Conservation (phyloP, 2,329 filamentous ascomycete genomes). For the Penicillium sumatraense region DNA sequence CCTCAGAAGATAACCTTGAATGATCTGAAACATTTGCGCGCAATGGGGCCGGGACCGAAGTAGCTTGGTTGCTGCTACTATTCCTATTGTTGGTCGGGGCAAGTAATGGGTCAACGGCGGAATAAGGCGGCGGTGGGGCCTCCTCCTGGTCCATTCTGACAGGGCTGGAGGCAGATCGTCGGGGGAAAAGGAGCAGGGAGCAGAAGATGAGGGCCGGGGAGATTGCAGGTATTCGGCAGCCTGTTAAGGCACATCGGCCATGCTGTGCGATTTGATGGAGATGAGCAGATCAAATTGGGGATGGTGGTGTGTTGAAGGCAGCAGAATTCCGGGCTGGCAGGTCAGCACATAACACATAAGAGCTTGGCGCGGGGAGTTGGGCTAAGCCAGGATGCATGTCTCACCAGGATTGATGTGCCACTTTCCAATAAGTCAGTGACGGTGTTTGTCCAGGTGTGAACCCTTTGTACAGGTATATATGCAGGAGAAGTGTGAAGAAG, state of each 20-base stretch:
- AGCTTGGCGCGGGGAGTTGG: slow-evolving; percentile 3
- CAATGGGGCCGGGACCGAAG: slow-evolving; percentile 18
- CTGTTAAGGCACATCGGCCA: slow-evolving; percentile 21
- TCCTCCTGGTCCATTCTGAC: slow-evolving; percentile 42
- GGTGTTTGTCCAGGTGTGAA: neutral
- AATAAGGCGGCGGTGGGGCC: slow-evolving; percentile 48
- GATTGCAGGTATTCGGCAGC: slow-evolving; percentile 10
- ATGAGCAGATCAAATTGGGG: neutral
- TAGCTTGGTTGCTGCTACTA: slow-evolving; percentile 19
- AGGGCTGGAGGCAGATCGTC: slow-evolving; percentile 3
- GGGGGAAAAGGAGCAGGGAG: neutral
- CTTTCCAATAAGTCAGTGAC: too few relatives aligned
- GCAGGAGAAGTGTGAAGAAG: too few relatives aligned
- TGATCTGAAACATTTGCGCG: slow-evolving; percentile 21
- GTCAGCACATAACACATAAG: neutral
- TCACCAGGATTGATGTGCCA: neutral
- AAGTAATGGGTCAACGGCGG: slow-evolving; percentile 44
- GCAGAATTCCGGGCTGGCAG: slow-evolving; percentile 31
- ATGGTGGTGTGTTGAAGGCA: slow-evolving; percentile 32
- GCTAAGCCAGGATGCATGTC: neutral
- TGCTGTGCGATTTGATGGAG: slow-evolving; percentile 22
- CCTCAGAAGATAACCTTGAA: slow-evolving; percentile 10
- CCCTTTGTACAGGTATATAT: neutral
- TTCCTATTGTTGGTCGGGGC: slow-evolving; percentile 27
- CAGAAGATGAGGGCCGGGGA: slow-evolving; percentile 6